These are phyloP conservation scores for Tardiomyces blankii DNA, from an alignment of 1,139 yeast genomes.

Conservation along the genomic window DNA sequence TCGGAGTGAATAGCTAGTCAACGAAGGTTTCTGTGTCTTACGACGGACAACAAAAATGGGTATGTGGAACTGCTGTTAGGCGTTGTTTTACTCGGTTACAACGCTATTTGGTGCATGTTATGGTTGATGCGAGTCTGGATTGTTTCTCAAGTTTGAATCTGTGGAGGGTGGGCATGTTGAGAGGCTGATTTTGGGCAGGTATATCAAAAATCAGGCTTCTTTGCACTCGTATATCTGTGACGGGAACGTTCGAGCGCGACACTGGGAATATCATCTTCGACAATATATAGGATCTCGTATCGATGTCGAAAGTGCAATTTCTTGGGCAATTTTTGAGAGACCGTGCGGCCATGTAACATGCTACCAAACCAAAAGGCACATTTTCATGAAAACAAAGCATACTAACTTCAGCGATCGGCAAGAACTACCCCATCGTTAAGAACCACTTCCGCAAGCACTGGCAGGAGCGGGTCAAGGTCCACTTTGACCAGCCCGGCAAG, in stretches of 20 bases:
- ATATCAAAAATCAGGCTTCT: no score
- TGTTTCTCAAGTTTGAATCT: not conserved
- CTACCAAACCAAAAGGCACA: no score
- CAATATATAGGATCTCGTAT: no score
- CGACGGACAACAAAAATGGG: slow-evolving; percentile 8
- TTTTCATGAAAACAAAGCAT: not conserved
- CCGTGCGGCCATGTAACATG: no score
- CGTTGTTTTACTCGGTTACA: no score
- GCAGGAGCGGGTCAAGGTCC: slow-evolving; percentile 99
- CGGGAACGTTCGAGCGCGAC: no score
- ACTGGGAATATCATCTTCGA: no score
- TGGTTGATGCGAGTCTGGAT: not conserved
- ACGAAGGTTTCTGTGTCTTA: slow-evolving; percentile 4
- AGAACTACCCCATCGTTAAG: slow-evolving; percentile 60
- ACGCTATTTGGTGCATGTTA: not conserved
- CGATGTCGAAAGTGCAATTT: no score
- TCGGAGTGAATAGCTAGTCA: slow-evolving; percentile 4
- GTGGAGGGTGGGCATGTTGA: no score
- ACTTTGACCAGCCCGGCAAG: slow-evolving; percentile 99
- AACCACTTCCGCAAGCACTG: slow-evolving; percentile 96
- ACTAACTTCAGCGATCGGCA: slow-evolving; percentile 69
- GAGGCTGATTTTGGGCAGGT: no score
- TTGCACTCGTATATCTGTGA: no score
- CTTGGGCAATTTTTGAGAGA: no score
- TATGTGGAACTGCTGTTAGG: slow-evolving; percentile 1